Conservation (phyloP, 768 basidiomycete species). For the Cystobasidium onofrii region DNA sequence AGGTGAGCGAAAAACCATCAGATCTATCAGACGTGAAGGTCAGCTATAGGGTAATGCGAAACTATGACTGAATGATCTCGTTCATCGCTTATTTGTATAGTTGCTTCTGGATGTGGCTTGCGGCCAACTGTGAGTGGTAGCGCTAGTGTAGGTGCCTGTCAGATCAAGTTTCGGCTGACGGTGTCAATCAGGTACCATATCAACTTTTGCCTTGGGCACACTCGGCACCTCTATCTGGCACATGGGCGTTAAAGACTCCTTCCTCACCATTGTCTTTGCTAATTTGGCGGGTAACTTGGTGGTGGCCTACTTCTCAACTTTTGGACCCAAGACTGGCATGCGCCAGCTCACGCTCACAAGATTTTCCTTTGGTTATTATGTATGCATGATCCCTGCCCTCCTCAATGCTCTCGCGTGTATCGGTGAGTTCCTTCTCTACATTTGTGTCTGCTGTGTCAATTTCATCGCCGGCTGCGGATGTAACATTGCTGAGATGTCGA, state of each 20-base stretch:
- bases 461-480: too few relatives aligned
- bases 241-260: slow-evolving; percentile 47
- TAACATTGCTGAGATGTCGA: slow-evolving; percentile 11
- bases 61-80: too few relatives aligned
- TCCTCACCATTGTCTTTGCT: slow-evolving; percentile 49
- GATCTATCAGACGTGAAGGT: too few relatives aligned
- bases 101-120: slow-evolving; percentile 10
- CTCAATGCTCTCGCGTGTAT: slow-evolving; percentile 50
- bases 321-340: slow-evolving; percentile 20
- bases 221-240: slow-evolving; percentile 29
- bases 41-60: too few relatives aligned
- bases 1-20: neutral
- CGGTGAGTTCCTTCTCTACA: slow-evolving; percentile 40
- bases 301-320: slow-evolving; percentile 15
- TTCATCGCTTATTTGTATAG: too few relatives aligned
- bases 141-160: too few relatives aligned
- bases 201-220: slow-evolving; percentile 18
- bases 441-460: too few relatives aligned
- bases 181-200: neutral
- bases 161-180: too few relatives aligned
- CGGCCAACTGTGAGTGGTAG: neutral
- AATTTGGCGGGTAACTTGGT: slow-evolving; percentile 41
- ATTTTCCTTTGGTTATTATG: slow-evolving; percentile 47
- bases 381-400: slow-evolving; percentile 43
- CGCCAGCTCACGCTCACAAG: slow-evolving; percentile 16